Evolutionary conservation across 768 basidiomycete species (phyloP), one percentile per base, ranked within the genome.

Genomic region (Lyophyllum shimeji): DNA sequence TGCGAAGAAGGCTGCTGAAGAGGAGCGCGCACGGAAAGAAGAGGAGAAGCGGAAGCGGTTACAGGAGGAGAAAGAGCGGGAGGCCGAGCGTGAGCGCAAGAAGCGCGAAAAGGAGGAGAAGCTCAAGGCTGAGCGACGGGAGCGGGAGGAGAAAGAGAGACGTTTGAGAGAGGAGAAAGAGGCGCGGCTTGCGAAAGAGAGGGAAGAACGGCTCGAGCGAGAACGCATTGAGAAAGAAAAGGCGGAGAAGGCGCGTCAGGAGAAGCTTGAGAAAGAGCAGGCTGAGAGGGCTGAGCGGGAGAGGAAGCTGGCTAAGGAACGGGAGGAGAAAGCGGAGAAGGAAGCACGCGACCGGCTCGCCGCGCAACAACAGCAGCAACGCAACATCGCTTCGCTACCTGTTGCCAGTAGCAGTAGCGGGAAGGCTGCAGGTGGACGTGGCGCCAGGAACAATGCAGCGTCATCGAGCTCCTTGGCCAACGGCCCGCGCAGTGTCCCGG

Each of bases 11-110:
- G 84, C 81, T 50, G 82, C 82, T 25, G 93, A 95, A 56, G 95
- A 96, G 66, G 94, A 95, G 71, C 86, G 82, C 63, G 75, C 80
- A 42, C 82, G 85, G 54, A 91, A 87, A 66, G 93, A 94, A 43
- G 95, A 97, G 69, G 93, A 95, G 68, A 76, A 73, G 63, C 83
- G 89, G 53, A 85, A 86, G 67, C 85, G 90, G 23, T 71, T 84
- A 56, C 82, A 85, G 34, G 89, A 93, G 64, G 91, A 94, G 71
- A 85, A 86, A 63, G 90, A 93, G 60, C 84, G 85, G 13, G 87
- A 91, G 61, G 84, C 80, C 15, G 90, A 93, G 65, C 82, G 86
- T 13, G 88, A 91, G 59, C 78, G 83, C 56, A 86, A 87, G 73
- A 82, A 81, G 58, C 86, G 80, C 68, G 87, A 90, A 74, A 85